Conservation (phyloP, 257 asterid species). For the Capsicum pubescens region DNA sequence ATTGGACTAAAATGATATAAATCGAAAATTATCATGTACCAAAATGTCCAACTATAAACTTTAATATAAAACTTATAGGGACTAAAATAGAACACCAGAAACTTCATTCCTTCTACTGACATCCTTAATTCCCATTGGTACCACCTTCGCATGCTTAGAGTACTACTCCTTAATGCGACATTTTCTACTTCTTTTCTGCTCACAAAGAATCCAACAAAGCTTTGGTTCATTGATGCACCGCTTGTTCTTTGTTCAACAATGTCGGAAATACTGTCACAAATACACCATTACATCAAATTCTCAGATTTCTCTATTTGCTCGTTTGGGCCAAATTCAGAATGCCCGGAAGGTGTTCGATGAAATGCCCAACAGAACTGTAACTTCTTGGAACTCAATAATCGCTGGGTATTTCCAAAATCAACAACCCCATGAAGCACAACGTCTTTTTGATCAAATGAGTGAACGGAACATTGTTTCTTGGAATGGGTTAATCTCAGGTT, state of each 20-base stretch:
- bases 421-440: constrained; percentile 57
- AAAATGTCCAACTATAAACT: background rate
- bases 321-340: constrained; percentile 60
- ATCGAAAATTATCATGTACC: background rate
- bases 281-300: constrained; percentile 44
- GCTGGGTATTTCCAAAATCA: constrained; percentile 61
- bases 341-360: constrained; percentile 63
- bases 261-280: constrained; percentile 44
- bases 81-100: background rate
- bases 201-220: background rate
- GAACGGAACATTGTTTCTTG: constrained; percentile 69
- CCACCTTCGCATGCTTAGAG: background rate
- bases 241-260: constrained; percentile 9
- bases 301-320: constrained; percentile 54
- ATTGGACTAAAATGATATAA: background rate
- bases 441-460: constrained; percentile 67
- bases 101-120: background rate
- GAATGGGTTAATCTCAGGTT: constrained; percentile 81
- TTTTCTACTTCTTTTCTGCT: background rate
- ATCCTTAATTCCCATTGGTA: background rate
- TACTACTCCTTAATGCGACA: background rate
- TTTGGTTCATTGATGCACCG: constrained; percentile 20
- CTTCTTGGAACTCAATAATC: constrained; percentile 72
- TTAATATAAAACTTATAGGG: background rate
- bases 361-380: constrained; percentile 51